Base-by-base conservation (phyloP, 2,329 filamentous ascomycete genomes). In the Cladophialophora psammophila region DNA sequence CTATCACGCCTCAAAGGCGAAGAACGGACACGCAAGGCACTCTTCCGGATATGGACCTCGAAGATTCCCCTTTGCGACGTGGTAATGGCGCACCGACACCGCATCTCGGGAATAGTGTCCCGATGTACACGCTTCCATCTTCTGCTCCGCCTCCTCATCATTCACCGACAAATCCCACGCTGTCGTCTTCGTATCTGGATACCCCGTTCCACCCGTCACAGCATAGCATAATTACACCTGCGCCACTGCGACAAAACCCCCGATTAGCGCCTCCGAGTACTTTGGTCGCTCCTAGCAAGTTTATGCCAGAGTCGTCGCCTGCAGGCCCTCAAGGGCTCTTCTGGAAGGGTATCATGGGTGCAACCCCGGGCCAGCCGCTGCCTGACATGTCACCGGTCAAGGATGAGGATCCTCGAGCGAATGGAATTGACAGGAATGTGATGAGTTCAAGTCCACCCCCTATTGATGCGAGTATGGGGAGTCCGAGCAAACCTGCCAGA, bases 251-350 rank as follows among this genome's bases (percentile, higher is more conserved):
- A 20, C 80, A 84, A 58, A 82, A 83, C 62, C 81, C 81, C 5
- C 79, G 79, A 8, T 76, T 83, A 5, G 81, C 81, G 12, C 81
- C 82, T 7, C 82, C 82, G 0, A 83, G 81, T 70, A 84, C 82
- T 1, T 79, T 81, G 2, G 81, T 82, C 63, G 78, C 82, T 15
- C 82, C 82, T 1, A 83, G 81, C 20, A 83, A 82, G 69, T 83
- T 83, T 72, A 83, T 84, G 81, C 80, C 81, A 4, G 80, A 83
- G 76, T 83, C 81, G 66, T 83, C 80, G 4, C 82, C 82, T 1
- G 82, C 82, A 4, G 72, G 72, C 3, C 72, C 72, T 35, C 59
- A 61, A 32, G 69, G 71, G 36, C 80, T 83, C 52, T 84, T 83
- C 72, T 84, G 82, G 82, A 83, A 82, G 63, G 72, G 72, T 40